phyloP scores from a whole-genome alignment of 805 yeast species.

The Tetrapisispora pingtungensis region DNA sequence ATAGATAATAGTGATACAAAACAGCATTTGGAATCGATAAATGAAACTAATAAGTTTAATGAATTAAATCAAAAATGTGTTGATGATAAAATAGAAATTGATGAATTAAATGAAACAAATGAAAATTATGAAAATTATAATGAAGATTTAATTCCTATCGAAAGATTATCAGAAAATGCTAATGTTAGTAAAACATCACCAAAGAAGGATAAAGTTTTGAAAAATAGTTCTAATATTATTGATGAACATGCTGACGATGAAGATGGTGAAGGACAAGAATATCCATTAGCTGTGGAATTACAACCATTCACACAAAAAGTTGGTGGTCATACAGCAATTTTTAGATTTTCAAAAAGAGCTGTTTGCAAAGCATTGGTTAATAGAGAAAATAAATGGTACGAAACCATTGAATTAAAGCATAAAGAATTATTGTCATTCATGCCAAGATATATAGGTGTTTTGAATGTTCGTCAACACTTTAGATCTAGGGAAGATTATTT shows the following conservation, averaged over 20 bases:
- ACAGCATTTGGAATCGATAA: not conserved
- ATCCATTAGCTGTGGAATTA: conserved; percentile 74
- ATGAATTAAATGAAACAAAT: not conserved
- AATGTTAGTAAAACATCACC: no score
- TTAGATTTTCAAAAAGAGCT: conserved; percentile 80
- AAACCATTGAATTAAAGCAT: conserved; percentile 69
- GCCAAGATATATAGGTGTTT: conserved; percentile 92
- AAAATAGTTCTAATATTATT: conserved; percentile 3
- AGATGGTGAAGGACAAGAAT: conserved; percentile 31
- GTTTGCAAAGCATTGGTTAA: conserved; percentile 90
- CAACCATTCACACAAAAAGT: conserved; percentile 89
- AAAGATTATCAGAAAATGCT: not conserved
- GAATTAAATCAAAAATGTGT: not conserved
- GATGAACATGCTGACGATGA: conserved; percentile 18
- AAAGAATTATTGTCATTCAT: conserved; percentile 69
- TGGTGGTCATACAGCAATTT: conserved; percentile 97
- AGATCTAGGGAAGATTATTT: conserved; percentile 23
- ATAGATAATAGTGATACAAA: conserved; percentile 1
- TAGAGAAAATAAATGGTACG: conserved; percentile 87
- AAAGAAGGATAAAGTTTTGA: not conserved
- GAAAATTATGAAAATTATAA: not conserved
- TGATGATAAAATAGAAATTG: not conserved
- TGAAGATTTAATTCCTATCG: no score
- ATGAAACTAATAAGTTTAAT: not conserved
- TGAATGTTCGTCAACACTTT: conserved; percentile 73